phyloP scores from a whole-genome alignment of 192 early-diverging fungal genomes.

The Entomortierella lignicola region DNA sequence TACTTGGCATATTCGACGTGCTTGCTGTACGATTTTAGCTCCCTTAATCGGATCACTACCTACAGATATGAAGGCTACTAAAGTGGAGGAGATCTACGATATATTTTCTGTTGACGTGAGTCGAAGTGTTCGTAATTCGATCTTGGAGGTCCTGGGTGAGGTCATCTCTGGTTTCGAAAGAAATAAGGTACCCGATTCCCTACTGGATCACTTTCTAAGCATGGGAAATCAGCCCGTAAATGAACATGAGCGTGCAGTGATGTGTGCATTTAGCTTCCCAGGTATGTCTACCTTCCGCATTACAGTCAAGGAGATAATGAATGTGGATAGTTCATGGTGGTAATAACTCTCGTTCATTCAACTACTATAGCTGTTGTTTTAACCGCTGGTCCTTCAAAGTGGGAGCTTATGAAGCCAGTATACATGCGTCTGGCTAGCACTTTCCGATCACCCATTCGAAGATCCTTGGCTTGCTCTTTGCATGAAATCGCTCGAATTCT shows the following conservation, averaged over 20 bases:
- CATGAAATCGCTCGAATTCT: conserved; percentile 69
- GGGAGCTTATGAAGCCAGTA: conserved; percentile 64
- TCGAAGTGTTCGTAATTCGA: conserved; percentile 63
- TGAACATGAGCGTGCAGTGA: conserved; percentile 64
- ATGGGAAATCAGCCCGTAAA: conserved; percentile 59
- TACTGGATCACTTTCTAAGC: conserved; percentile 63
- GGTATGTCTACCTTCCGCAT: conserved; percentile 28
- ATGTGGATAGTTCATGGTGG: too few species aligned
- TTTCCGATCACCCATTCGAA: conserved; percentile 64
- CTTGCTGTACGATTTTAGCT: conserved; percentile 62
- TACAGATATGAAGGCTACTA: conserved; percentile 52
- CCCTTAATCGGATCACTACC: conserved; percentile 60
- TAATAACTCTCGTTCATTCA: conserved; percentile 2
- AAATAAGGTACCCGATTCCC: conserved; percentile 59
- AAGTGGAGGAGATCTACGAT: conserved; percentile 61
- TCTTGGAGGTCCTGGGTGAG: conserved; percentile 68
- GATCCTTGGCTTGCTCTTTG: conserved; percentile 69
- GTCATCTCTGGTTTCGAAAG: conserved; percentile 66
- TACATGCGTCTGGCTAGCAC: conserved; percentile 36
- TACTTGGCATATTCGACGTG: conserved; percentile 70
- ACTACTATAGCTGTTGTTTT: conserved; percentile 60
- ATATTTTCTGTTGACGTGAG: conserved; percentile 65
- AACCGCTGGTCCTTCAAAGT: conserved; percentile 64
- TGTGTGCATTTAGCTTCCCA: conserved; percentile 72
- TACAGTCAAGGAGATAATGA: too few species aligned